Evolutionary conservation across 345 rosid species (phyloP).

Genomic region (Xanthoceras sorbifolium): DNA sequence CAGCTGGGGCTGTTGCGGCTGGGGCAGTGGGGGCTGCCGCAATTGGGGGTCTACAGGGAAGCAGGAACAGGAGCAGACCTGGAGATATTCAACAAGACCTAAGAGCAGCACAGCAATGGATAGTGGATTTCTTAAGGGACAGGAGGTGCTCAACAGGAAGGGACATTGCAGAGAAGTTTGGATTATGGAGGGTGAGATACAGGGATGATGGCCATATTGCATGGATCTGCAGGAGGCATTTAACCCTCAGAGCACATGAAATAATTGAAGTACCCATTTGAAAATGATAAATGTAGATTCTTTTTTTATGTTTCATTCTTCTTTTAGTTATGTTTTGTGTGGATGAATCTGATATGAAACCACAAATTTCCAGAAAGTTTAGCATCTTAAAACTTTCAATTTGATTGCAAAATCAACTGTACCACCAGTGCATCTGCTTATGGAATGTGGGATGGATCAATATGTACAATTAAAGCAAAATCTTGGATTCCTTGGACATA

Average conservation of each 20-base stretch:
- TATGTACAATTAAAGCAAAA: constrained; percentile 15
- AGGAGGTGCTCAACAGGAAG: constrained; percentile 73
- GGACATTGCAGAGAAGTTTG: constrained; percentile 91
- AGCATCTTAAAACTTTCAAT: neutral
- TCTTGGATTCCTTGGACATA: constrained; percentile 29
- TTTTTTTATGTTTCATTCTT: neutral
- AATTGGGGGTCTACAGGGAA: constrained; percentile 35
- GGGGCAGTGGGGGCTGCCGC: constrained; percentile 68
- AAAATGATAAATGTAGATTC: constrained; percentile 18
- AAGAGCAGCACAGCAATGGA: constrained; percentile 90
- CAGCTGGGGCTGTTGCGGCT: constrained; percentile 77
- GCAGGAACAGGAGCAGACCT: constrained; percentile 46
- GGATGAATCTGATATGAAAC: neutral
- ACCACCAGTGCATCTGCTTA: constrained; percentile 1
- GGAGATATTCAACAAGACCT: constrained; percentile 66
- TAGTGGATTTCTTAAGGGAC: constrained; percentile 78
- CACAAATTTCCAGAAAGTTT: neutral
- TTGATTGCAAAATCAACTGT: neutral
- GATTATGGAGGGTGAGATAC: constrained; percentile 87
- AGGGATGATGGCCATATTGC: constrained; percentile 80
- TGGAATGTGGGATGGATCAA: neutral
- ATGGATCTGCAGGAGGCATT: constrained; percentile 90
- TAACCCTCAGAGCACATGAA: constrained; percentile 68
- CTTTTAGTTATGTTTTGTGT: neutral
- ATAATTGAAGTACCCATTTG: constrained; percentile 63